Evolutionary conservation across 208 protist genomes (phyloP).

Genomic region (Polymyxa betae): DNA sequence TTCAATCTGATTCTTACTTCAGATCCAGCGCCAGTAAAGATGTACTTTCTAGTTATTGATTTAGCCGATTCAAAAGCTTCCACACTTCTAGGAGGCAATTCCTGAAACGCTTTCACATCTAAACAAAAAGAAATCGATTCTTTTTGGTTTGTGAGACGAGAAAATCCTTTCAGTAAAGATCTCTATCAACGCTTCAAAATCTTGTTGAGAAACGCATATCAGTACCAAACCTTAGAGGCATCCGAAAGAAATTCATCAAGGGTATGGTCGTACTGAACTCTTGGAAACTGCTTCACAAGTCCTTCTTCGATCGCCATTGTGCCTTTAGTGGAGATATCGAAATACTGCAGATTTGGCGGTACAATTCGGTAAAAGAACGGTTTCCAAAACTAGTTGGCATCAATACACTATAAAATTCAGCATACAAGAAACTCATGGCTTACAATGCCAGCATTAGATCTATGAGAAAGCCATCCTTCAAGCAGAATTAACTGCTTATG

Average conservation of each 20-base stretch:
- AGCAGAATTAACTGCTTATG: too few relatives aligned
- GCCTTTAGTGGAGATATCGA: background rate
- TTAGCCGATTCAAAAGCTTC: background rate
- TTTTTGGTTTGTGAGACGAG: background rate
- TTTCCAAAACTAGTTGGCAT: background rate
- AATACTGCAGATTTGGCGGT: constrained; percentile 5
- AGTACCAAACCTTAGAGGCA: background rate
- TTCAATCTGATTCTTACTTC: background rate
- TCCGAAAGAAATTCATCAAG: background rate
- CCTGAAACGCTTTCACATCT: constrained; percentile 47
- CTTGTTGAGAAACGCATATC: background rate
- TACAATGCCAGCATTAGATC: background rate
- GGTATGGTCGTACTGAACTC: background rate
- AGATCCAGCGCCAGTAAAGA: background rate
- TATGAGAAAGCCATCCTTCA: background rate
- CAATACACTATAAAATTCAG: background rate
- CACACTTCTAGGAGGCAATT: background rate
- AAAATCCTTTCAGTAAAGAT: constrained; percentile 20
- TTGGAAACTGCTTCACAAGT: background rate
- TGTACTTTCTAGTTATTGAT: background rate
- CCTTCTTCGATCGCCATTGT: background rate
- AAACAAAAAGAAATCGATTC: constrained; percentile 9
- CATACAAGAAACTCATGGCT: background rate
- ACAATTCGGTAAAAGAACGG: constrained; percentile 24
- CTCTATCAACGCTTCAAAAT: background rate